These are phyloP conservation scores for Candida morakotiae DNA, from an alignment of 805 yeast genomes.

Conservation along the genomic window DNA sequence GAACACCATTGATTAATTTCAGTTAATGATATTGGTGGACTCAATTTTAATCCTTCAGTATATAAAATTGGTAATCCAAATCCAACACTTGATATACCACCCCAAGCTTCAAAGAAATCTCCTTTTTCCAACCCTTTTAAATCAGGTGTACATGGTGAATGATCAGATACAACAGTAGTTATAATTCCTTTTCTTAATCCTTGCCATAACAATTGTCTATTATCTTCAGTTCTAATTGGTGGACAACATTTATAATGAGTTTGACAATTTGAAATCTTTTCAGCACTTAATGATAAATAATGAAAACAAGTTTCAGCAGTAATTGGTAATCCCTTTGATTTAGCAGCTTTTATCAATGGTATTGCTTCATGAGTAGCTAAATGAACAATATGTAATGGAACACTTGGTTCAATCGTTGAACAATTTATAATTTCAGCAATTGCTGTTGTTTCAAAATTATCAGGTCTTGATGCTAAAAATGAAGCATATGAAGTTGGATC, in stretches of 20 bases:
- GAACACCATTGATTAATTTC: slow-evolving; percentile 81
- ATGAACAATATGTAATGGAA: slow-evolving; percentile 85
- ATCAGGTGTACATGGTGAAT: slow-evolving; percentile 93
- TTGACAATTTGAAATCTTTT: slow-evolving; percentile 67
- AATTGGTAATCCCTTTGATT: slow-evolving; percentile 52
- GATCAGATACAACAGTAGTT: slow-evolving; percentile 89
- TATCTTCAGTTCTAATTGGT: slow-evolving; percentile 76
- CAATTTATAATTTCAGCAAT: slow-evolving; percentile 66
- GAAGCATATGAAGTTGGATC: slow-evolving; percentile 68
- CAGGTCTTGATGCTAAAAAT: slow-evolving; percentile 84
- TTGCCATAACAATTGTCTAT: slow-evolving; percentile 71
- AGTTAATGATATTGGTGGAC: slow-evolving; percentile 46
- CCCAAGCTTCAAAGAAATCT: slow-evolving; percentile 93
- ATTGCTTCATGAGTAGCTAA: slow-evolving; percentile 81
- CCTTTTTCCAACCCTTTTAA: slow-evolving; percentile 78
- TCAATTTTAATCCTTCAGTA: slow-evolving; percentile 62
- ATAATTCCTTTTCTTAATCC: slow-evolving; percentile 66
- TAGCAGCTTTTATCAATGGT: slow-evolving; percentile 68
- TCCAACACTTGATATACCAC: slow-evolving; percentile 92
- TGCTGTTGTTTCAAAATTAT: slow-evolving; percentile 81
- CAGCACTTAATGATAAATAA: slow-evolving; percentile 75
- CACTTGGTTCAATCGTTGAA: slow-evolving; percentile 52
- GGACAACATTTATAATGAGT: slow-evolving; percentile 95
- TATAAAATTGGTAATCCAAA: slow-evolving; percentile 78
- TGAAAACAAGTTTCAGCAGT: slow-evolving; percentile 95